Conservation (phyloP, 192 early-diverging fungal genomes). For the Piromyces sp. region DNA sequence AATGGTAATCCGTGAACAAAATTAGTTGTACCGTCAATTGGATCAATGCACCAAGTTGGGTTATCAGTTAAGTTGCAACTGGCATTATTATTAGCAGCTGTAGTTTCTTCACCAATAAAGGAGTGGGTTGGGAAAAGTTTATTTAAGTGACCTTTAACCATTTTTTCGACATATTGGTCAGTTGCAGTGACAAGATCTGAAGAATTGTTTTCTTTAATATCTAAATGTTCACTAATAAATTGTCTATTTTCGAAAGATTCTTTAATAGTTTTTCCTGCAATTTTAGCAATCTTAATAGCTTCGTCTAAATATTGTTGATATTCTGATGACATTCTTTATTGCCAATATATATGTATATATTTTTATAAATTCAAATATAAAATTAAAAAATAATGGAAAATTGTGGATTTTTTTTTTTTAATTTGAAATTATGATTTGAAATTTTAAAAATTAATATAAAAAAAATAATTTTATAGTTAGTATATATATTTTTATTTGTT, state of each 20-base stretch:
- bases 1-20: slow-evolving; percentile 57
- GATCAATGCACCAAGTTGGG: slow-evolving; percentile 84
- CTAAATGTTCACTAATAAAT: slow-evolving; percentile 9
- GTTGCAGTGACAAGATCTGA: slow-evolving; percentile 73
- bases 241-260: slow-evolving; percentile 3
- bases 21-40: slow-evolving; percentile 40
- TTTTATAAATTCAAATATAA: no score
- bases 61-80: slow-evolving; percentile 34
- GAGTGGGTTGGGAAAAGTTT: slow-evolving; percentile 42
- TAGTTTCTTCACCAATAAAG: slow-evolving; percentile 83
- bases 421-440: no score
- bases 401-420: no score
- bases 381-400: no score
- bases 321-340: not conserved
- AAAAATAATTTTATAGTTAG: no score
- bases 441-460: no score
- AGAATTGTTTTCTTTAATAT: slow-evolving; percentile 40
- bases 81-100: slow-evolving; percentile 26
- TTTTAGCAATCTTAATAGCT: slow-evolving; percentile 5
- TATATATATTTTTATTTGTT: no score
- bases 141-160: slow-evolving; percentile 42
- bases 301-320: not conserved
- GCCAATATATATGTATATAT: no score
- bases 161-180: slow-evolving; percentile 61
- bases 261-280: slow-evolving; percentile 3